Percentiles rank a stretch among this genome's conserved stretches.
phyloP scores from a whole-genome alignment of 2,329 filamentous ascomycete genomes.

The Ascomycota sp. region DNA sequence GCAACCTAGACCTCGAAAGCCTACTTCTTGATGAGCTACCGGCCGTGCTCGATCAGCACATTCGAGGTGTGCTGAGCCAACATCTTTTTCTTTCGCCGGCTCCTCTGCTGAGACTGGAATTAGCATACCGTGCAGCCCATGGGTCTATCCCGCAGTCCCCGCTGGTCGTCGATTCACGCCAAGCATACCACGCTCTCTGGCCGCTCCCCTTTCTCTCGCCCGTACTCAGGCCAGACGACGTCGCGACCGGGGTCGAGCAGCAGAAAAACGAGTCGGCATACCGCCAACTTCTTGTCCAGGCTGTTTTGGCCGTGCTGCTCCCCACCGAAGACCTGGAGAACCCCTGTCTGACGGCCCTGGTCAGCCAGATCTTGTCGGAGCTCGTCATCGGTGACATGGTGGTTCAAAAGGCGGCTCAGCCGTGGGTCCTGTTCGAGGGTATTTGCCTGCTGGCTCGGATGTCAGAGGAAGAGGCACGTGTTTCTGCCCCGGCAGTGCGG shows the following conservation, averaged over 20 bases:
- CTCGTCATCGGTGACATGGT: slow-evolving; percentile 69
- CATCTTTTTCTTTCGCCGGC: not conserved
- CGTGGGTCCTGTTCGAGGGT: slow-evolving; percentile 72
- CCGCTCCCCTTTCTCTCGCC: slow-evolving; percentile 65
- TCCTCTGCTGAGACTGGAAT: slow-evolving; percentile 1
- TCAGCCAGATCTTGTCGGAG: slow-evolving; percentile 73
- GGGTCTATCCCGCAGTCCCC: slow-evolving; percentile 33
- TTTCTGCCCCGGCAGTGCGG: slow-evolving; percentile 1
- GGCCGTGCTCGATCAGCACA: slow-evolving; percentile 55
- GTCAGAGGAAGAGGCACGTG: slow-evolving; percentile 10
- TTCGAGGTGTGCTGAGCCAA: slow-evolving; percentile 34
- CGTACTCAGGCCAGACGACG: slow-evolving; percentile 35
- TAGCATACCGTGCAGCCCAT: slow-evolving; percentile 53
- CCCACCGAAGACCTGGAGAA: slow-evolving; percentile 87
- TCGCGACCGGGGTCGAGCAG: slow-evolving; percentile 34
- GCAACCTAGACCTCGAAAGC: slow-evolving; percentile 61
- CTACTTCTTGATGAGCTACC: slow-evolving; percentile 75
- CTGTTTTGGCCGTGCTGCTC: slow-evolving; percentile 58
- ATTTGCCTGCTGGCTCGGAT: slow-evolving; percentile 46
- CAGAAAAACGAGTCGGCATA: slow-evolving; percentile 59
- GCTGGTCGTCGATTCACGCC: slow-evolving; percentile 36
- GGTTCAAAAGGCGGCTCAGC: slow-evolving; percentile 59
- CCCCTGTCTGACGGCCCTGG: slow-evolving; percentile 57
- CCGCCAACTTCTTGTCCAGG: slow-evolving; percentile 70
- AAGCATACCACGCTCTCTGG: slow-evolving; percentile 63